Evolutionary conservation across 805 yeast species (phyloP), one percentile per base, ranked within the genome.

Genomic region (Maudiozyma saulgeensis): DNA sequence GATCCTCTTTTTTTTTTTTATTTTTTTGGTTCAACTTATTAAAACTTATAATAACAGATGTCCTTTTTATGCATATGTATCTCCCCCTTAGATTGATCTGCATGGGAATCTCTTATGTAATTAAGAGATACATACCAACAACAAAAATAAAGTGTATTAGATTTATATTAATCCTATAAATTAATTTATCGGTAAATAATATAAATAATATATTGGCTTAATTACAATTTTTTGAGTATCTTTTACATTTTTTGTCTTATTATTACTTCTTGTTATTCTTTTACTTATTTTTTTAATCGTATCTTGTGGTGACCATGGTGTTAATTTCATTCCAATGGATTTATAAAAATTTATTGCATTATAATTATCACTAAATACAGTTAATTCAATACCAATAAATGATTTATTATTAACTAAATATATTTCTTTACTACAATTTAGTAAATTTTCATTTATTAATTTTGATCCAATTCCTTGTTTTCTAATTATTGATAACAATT

Each of bases 291-390:
- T 35, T 8, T n/a, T 35, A n/a, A 35, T 3, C 4, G 16, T 16
- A 40, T 55, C 59, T 19, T 43, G 51, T 41, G 66, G 66, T 15
- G 66, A 62, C 45, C 50, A 55, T 1, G 51, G 51, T 1, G 66
- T 58, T 25, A 50, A 35, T 42, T 26, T 43, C 57, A 61, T 57
- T 2, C 59, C 59, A 1, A 59, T 16, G 4, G 44, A 43, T 28
- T 50, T 41, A 50, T 63, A 63, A 47, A 63, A 53, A 11, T 49
- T 45, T 6, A 61, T 46, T 3, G 68, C 68, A 2, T 40, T 44
- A 1, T 28, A 35, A 51, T 63, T 63, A 34, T 58, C 57, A n/a
- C 58, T 48, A 45, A 63, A 63, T 6, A 63, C 68, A 13, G 68
- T 63, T 28, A 63, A 53, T 44, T 56, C 60, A 16, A 62, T 50